Evolutionary conservation across 768 basidiomycete genomes (phyloP).

Genomic region (Hericium erinaceus): DNA sequence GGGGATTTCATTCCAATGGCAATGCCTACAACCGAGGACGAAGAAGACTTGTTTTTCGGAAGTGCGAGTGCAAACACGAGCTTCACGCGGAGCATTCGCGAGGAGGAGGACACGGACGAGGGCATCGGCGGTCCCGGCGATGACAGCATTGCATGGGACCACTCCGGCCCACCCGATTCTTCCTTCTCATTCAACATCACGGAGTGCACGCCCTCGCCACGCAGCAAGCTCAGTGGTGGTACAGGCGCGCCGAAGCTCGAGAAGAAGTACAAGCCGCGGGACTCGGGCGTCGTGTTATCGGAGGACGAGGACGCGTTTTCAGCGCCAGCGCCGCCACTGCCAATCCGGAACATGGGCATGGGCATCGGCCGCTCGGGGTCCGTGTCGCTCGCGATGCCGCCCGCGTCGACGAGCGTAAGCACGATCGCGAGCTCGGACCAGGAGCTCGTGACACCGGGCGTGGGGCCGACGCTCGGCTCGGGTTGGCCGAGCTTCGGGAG

Average conservation of each 20-base stretch:
- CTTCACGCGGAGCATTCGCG: slow-evolving; percentile 4
- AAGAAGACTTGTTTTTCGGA: slow-evolving; percentile 15
- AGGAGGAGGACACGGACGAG: background rate
- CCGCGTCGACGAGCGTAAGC: slow-evolving; percentile 53
- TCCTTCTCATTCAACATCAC: slow-evolving; percentile 35
- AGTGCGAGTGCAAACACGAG: slow-evolving; percentile 13
- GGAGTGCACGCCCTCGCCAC: slow-evolving; percentile 49
- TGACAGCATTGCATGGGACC: slow-evolving; percentile 14
- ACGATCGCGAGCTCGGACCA: slow-evolving; percentile 58
- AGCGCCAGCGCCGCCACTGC: slow-evolving; percentile 7
- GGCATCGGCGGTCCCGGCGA: slow-evolving; percentile 8
- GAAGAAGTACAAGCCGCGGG: slow-evolving; percentile 63
- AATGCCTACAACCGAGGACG: slow-evolving; percentile 4
- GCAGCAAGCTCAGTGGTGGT: slow-evolving; percentile 24
- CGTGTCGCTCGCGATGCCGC: slow-evolving; percentile 35
- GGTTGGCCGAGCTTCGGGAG: slow-evolving; percentile 51
- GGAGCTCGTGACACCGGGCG: slow-evolving; percentile 61
- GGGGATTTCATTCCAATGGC: slow-evolving; percentile 12
- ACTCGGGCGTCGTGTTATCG: slow-evolving; percentile 54
- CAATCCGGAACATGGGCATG: slow-evolving; percentile 4
- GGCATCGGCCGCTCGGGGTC: slow-evolving; percentile 18
- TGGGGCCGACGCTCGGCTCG: slow-evolving; percentile 41
- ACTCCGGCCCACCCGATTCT: background rate
- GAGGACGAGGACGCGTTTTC: slow-evolving; percentile 45
- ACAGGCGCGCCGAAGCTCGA: slow-evolving; percentile 19